Evolutionary conservation across 345 rosid species (phyloP), one percentile per base, ranked within the genome.

Genomic region (Citrus sp.): DNA sequence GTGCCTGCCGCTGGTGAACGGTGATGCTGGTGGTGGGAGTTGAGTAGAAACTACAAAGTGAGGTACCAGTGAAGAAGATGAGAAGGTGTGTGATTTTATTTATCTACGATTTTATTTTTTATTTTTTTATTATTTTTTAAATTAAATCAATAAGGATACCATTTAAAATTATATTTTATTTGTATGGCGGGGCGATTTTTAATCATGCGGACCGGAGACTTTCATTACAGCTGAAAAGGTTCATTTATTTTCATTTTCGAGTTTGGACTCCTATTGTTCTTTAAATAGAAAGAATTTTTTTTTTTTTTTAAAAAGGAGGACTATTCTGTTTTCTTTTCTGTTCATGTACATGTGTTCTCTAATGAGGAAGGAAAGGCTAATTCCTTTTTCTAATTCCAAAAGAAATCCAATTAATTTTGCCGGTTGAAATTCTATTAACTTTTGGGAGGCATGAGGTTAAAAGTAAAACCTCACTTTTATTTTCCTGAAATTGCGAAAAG

Each of bases 1-100:
- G 62, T 46, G 30, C 13, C 49, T 42, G 49, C 49, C 49, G 49
- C 49, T 3, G 49, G 49, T 12, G 49, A 46, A 46, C 9, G 51
- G 51, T 0, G 51, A 13, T 46, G 51, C 18, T 42, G 13, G 51
- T 42, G 51, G 51, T 30, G 54, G 30, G 69, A 55, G 63, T 64
- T 81, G 51, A 77, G 77, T 59, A 25, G 61, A 22, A 46, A 46
- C 51, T 12, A 12, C 51, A 12, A 34, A 6, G 18, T 13, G 56
- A 54, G 67, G 4, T 3, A 13, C 51, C 51, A 59, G 80, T 56
- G 77, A 49, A n/a, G 81, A 27, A 49, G 74, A 68, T 38, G 74
- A 35, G 78, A 28, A 38, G 71, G 54, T 21, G 78, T 40, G 80
- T 81, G 83, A 81, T 82, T 84, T 84, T 80, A 81, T 84, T 82